Conservation (phyloP, 805 yeast species). For the Pichia nakasei region DNA sequence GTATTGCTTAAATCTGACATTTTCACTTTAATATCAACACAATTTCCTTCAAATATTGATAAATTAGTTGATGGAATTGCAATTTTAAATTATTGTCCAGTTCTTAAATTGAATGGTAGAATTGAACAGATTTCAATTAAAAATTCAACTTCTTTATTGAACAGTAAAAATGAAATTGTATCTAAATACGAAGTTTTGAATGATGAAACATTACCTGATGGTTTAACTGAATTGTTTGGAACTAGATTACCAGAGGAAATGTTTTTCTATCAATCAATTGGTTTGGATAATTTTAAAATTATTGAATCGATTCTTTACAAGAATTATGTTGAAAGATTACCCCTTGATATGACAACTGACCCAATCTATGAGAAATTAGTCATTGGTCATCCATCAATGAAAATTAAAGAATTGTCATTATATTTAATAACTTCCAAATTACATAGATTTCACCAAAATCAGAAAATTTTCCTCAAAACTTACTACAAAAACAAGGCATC, state of each 20-base stretch:
- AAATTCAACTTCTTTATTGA: slow-evolving; percentile 13
- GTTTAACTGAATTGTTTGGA: slow-evolving; percentile 73
- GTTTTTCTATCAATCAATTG: slow-evolving; percentile 72
- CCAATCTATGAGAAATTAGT: slow-evolving; percentile 51
- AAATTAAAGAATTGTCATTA: slow-evolving; percentile 51
- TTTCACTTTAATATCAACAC: background rate
- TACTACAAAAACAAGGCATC: slow-evolving; percentile 13
- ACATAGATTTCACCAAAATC: slow-evolving; percentile 79
- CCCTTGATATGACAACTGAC: slow-evolving; percentile 52
- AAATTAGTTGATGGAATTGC: slow-evolving; percentile 59
- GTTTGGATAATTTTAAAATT: slow-evolving; percentile 55
- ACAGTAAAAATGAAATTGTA: background rate
- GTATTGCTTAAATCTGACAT: background rate
- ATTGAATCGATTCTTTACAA: slow-evolving; percentile 64
- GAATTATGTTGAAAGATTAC: slow-evolving; percentile 49
- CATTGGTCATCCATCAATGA: slow-evolving; percentile 34
- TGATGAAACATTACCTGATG: slow-evolving; percentile 50
- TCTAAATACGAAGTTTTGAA: background rate
- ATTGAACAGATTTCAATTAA: slow-evolving; percentile 43
- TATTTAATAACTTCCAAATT: slow-evolving; percentile 63
- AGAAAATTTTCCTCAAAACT: slow-evolving; percentile 45
- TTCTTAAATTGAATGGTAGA: slow-evolving; percentile 57
- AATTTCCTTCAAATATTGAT: slow-evolving; percentile 22
- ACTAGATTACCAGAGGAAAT: slow-evolving; percentile 82
- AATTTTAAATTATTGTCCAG: slow-evolving; percentile 64